These are phyloP conservation scores for Cicer arietinum DNA, from an alignment of 306 rosid genomes.

Conservation along the genomic window DNA sequence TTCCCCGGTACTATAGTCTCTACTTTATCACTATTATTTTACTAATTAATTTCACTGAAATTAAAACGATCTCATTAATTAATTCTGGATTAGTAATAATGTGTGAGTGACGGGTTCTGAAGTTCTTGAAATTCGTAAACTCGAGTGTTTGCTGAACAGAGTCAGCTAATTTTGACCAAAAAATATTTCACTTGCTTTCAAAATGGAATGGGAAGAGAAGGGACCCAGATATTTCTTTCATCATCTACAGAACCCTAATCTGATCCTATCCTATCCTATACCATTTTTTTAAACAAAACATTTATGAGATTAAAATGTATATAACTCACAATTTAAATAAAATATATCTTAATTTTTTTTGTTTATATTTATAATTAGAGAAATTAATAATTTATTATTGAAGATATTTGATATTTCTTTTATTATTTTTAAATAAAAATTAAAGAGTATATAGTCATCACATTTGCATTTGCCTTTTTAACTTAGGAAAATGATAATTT, in stretches of 20 bases:
- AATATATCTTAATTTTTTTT: no score
- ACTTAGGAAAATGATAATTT: no score
- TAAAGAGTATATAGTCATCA: no score
- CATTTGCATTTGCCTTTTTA: no score
- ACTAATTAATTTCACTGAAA: not conserved
- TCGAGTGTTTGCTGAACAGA: slow-evolving; percentile 46
- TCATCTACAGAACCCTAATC: slow-evolving; percentile 58
- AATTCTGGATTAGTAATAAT: slow-evolving; percentile 1
- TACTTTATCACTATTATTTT: not conserved
- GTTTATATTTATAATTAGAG: no score
- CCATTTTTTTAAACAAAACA: no score
- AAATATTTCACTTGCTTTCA: slow-evolving; percentile 23
- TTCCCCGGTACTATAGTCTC: slow-evolving; percentile 41
- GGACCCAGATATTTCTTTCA: slow-evolving; percentile 36
- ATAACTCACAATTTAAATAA: no score
- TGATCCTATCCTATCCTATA: not conserved
- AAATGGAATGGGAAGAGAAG: not conserved
- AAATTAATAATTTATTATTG: no score
- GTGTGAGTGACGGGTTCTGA: slow-evolving; percentile 19
- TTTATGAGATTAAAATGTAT: no score
- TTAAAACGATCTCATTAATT: slow-evolving; percentile 18
- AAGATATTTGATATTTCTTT: no score
- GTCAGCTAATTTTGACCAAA: slow-evolving; percentile 56
- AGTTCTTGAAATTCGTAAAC: slow-evolving; percentile 49
- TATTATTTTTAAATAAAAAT: no score